These are phyloP conservation scores for Aspergillus mulundensis DNA, from an alignment of 495 filamentous ascomycete species.

Conservation along the genomic window DNA sequence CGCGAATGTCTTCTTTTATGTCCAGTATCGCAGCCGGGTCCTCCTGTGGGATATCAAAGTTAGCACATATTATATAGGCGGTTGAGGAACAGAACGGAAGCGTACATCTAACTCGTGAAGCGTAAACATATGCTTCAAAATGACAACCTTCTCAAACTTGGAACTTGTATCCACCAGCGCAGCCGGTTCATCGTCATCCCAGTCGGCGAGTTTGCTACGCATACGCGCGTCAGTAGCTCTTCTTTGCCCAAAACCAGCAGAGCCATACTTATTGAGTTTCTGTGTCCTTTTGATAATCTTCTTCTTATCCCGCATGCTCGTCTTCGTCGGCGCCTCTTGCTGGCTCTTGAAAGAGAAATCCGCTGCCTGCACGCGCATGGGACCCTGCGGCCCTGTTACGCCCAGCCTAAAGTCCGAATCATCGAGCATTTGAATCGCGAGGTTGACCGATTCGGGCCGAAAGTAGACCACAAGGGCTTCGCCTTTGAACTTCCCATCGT, in stretches of 20 bases:
- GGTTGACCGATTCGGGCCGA: conserved; percentile 80
- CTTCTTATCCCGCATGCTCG: conserved; percentile 59
- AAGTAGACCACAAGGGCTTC: conserved; percentile 93
- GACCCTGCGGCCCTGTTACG: conserved; percentile 45
- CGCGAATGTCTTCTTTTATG: conserved; percentile 89
- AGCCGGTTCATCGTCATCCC: conserved; percentile 83
- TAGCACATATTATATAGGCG: neutral
- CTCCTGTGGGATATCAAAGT: conserved; percentile 47
- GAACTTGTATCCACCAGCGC: conserved; percentile 51
- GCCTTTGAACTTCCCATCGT: conserved; percentile 81
- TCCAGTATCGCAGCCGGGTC: conserved; percentile 81
- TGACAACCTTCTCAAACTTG: conserved; percentile 73
- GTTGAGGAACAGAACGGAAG: neutral
- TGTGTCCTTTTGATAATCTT: conserved; percentile 89
- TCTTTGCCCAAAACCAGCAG: conserved; percentile 9
- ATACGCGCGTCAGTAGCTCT: neutral
- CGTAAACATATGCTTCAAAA: conserved; percentile 94
- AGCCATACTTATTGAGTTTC: conserved; percentile 63
- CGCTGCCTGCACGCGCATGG: conserved; percentile 78
- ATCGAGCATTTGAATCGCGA: conserved; percentile 89
- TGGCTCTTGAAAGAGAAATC: conserved; percentile 84
- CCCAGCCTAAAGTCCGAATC: conserved; percentile 79
- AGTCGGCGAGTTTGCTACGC: conserved; percentile 79
- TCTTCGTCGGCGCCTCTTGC: conserved; percentile 53
- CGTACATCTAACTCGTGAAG: conserved; percentile 68